phyloP scores from a whole-genome alignment of 2,329 filamentous ascomycete species.

The Alternaria solani region DNA sequence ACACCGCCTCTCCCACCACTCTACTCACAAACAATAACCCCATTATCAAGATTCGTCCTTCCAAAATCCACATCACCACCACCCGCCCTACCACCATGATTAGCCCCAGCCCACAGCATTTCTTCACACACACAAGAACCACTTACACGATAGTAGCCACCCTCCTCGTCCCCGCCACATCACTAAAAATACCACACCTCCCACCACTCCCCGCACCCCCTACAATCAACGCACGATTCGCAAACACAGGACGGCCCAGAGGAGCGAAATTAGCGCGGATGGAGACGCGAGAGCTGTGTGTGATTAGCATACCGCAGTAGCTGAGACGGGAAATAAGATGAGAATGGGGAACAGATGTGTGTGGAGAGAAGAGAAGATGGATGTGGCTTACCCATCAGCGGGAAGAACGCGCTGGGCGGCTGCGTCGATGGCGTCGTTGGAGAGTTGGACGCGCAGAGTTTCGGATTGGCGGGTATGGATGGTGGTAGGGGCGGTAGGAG shows the following conservation, averaged over 20 bases:
- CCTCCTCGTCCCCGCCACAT: background rate
- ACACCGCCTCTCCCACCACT: accelerated
- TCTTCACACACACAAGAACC: too few relatives aligned
- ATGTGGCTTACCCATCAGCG: background rate
- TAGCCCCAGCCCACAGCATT: background rate
- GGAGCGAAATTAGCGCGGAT: background rate
- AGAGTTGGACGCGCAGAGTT: constrained; percentile 20
- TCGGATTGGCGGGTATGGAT: constrained; percentile 10
- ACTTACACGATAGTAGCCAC: constrained; percentile 2
- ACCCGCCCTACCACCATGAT: background rate
- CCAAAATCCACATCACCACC: background rate
- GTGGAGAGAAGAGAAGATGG: too few relatives aligned
- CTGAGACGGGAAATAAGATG: too few relatives aligned
- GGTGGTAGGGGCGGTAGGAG: background rate
- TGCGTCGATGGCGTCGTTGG: constrained; percentile 22
- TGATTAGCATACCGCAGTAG: too few relatives aligned
- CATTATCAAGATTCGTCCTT: background rate
- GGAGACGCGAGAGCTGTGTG: background rate
- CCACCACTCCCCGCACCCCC: background rate
- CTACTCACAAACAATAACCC: background rate
- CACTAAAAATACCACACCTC: background rate
- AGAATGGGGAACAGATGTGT: too few relatives aligned
- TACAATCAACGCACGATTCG: background rate
- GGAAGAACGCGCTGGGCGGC: constrained; percentile 21
- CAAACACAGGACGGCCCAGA: background rate